Base-by-base conservation (phyloP, 2,329 filamentous ascomycete species). In the Aspergillus sclerotialis region DNA sequence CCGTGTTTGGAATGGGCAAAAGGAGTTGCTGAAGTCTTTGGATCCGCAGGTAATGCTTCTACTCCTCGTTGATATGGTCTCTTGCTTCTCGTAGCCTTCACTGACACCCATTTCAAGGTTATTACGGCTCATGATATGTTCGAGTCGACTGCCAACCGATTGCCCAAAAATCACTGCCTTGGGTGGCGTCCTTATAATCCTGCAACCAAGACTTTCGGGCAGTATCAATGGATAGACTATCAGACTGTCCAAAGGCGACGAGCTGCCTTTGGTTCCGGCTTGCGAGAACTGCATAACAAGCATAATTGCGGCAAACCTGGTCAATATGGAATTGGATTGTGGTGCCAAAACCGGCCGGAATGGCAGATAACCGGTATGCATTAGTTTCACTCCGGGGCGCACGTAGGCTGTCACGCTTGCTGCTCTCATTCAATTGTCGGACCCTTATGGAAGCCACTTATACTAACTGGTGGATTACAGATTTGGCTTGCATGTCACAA, bases 401-500 rank as follows among this genome's bases (percentile, higher is more conserved):
- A n/a, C n/a, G n/a, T n/a, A n/a, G n/a, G n/a, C n/a, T n/a, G n/a
- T n/a, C n/a, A n/a, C n/a, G n/a, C n/a, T n/a, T n/a, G n/a, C n/a
- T n/a, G n/a, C n/a, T n/a, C n/a, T n/a, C n/a, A n/a, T n/a, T n/a
- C n/a, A n/a, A n/a, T n/a, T n/a, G 13, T 4, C 18, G 4, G 10
- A 4, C 7, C 19, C n/a, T 7, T 12, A 26, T 5, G 8, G 9
- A 7, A 27, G 2, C 7, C 19, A 23, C n/a, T 23, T 10, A 23
- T 28, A 23, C 37, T 42, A 40, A 45, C 8, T 15, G 5, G 10
- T 17, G 5, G 9, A 15, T n/a, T 18, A 14, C 37, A 86, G 90
- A 96, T 69, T 68, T 96, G 54, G 92, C 78, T 25, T 81, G 84
- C 57, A 79, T 85, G 66, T 92, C 88, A 9, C 92, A 96, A 62